Evolutionary conservation across 176 grass and related monocot species (phyloP), one percentile per base, ranked within the genome.

Genomic region (Carex littledalei): DNA sequence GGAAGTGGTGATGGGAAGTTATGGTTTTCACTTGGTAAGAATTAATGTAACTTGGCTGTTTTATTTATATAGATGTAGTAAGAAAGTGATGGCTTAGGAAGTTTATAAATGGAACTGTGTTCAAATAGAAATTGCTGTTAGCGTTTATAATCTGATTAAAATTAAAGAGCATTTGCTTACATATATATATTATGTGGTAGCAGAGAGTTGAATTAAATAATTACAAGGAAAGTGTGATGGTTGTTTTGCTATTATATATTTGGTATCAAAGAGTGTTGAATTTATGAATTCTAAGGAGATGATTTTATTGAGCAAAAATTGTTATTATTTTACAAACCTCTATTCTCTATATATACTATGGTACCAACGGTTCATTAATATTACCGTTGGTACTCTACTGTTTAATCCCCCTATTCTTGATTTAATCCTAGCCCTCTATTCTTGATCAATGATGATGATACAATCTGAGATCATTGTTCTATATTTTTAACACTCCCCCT

Each of bases 151-250:
- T 13, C 54, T 76, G n/a, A 76, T 76, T 29, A 24, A 53, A 7
- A 53, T 53, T 52, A 29, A 76, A 52, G 71, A 76, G 47, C 45
- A 76, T 76, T 73, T 76, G 21, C 12, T 54, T 31, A 76, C 47
- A 15, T 29, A 12, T 53, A 12, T 53, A 15, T 26, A 13, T 54
- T 24, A 31, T 47, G 39, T 9, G 47, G 72, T 10, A 76, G 22
- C 72, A 76, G n/a, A 20, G 72, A 76, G 52, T 78, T 57, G 49
- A 52, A 78, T 22, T 78, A 78, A 78, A 14, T 34, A 34, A 78
- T 26, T 26, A 26, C 45, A 78, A 32, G 72, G 54, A 31, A 53
- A 78, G 74, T 32, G 52, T 8, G 32, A 16, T 78, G 6, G 74
- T 78, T 78, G 50, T 78, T 78, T 34, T 56, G 50, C 50, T 78